Conservation (phyloP, 805 yeast species). For the Candida vaughaniae region DNA sequence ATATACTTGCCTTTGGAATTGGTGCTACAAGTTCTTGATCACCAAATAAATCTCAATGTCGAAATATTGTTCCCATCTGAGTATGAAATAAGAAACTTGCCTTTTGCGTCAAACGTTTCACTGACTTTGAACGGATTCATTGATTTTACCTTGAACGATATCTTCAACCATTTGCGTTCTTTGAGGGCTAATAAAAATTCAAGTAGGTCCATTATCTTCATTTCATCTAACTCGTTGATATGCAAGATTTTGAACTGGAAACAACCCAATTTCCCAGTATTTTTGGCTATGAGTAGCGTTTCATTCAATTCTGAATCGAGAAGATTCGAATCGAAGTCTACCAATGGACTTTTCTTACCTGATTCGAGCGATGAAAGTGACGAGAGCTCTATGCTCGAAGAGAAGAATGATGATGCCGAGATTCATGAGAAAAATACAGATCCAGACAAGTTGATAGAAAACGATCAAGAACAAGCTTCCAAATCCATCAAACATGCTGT, state of each 20-base stretch:
- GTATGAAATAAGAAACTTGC: constrained; percentile 36
- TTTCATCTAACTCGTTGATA: constrained; percentile 84
- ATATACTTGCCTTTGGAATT: constrained; percentile 60
- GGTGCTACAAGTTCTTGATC: constrained; percentile 55
- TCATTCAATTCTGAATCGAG: constrained; percentile 26
- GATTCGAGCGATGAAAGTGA: constrained; percentile 6
- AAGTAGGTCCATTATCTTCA: constrained; percentile 71
- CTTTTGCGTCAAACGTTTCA: constrained; percentile 41
- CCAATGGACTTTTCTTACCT: constrained; percentile 37
- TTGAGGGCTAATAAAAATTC: constrained; percentile 23
- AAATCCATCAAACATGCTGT: constrained; percentile 82
- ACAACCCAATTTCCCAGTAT: constrained; percentile 96
- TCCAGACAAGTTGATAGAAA: constrained; percentile 20
- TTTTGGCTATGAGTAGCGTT: constrained; percentile 76
- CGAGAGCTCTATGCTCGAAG: constrained; percentile 16
- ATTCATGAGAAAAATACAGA: constrained; percentile 11
- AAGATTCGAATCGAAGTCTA: constrained; percentile 38
- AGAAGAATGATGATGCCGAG: constrained; percentile 16
- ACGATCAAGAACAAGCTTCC: constrained; percentile 43
- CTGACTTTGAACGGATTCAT: constrained; percentile 68
- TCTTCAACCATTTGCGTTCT: constrained; percentile 73
- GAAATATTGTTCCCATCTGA: constrained; percentile 76
- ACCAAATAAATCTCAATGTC: constrained; percentile 63
- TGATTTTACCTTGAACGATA: constrained; percentile 66
- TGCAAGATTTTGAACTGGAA: constrained; percentile 97